phyloP scores from a whole-genome alignment of 2,329 filamentous ascomycete genomes.

The Aquanectria penicillioides region DNA sequence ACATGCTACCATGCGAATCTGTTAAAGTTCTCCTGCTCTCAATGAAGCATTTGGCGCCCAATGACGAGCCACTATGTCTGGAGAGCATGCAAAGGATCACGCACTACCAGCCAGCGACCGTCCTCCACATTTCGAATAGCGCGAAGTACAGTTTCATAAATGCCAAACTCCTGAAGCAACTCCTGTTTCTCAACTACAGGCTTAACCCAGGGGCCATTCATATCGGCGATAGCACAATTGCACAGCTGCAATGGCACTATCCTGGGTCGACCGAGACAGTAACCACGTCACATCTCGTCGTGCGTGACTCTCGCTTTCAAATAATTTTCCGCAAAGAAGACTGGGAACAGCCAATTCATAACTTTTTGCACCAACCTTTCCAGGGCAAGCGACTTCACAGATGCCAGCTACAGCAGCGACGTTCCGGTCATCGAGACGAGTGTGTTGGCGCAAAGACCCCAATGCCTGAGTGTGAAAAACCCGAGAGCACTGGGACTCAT shows the following conservation, averaged over 20 bases:
- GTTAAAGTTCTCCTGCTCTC: background rate
- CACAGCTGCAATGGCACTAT: slow-evolving; percentile 21
- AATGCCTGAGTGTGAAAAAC: background rate
- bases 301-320: slow-evolving; percentile 16
- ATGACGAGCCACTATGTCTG: background rate
- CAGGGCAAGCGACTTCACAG: background rate
- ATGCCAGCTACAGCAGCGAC: background rate
- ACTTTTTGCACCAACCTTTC: background rate
- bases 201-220: background rate
- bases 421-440: background rate
- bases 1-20: background rate
- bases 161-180: background rate
- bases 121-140: slow-evolving; percentile 9
- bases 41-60: background rate
- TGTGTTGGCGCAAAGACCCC: background rate
- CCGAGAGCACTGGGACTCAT: background rate
- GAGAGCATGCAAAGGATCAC: background rate
- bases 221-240: slow-evolving; percentile 13
- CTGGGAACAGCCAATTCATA: slow-evolving; percentile 19
- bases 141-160: slow-evolving; percentile 16
- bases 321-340: slow-evolving; percentile 27
- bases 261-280: background rate
- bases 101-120: background rate
- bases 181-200: background rate
- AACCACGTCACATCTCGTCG: slow-evolving; percentile 18